These are phyloP conservation scores for Hanseniaspora jakobsenii DNA, from an alignment of 805 yeast genomes.

Conservation along the genomic window DNA sequence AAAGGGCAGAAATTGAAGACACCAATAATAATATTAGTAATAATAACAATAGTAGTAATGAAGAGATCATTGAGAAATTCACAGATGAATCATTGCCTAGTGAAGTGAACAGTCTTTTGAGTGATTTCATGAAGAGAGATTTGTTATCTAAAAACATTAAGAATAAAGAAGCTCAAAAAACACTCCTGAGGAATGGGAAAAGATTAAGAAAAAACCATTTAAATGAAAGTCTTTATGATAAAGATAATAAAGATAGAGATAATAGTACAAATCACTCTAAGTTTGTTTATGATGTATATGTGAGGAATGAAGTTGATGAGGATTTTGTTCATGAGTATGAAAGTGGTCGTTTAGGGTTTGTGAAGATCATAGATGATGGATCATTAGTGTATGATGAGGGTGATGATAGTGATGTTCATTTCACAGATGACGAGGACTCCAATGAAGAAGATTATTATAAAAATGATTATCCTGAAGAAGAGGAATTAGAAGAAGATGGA, in stretches of 20 bases:
- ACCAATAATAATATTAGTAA: no score
- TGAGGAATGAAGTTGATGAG: slow-evolving; percentile 51
- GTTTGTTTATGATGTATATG: slow-evolving; percentile 85
- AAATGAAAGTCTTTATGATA: slow-evolving; percentile 23
- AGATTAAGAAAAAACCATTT: slow-evolving; percentile 10
- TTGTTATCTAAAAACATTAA: neutral
- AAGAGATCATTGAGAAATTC: slow-evolving; percentile 18
- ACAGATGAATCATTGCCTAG: slow-evolving; percentile 45
- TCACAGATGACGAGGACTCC: slow-evolving; percentile 69
- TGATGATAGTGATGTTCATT: slow-evolving; percentile 32
- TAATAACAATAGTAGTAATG: no score
- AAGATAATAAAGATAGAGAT: slow-evolving; percentile 18
- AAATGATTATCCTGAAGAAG: slow-evolving; percentile 93
- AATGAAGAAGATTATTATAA: slow-evolving; percentile 85
- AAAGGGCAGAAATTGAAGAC: slow-evolving; percentile 5
- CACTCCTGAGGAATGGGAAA: slow-evolving; percentile 13
- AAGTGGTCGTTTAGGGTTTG: slow-evolving; percentile 29
- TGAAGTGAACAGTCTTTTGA: slow-evolving; percentile 46
- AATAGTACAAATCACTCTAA: slow-evolving; percentile 35
- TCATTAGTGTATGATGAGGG: slow-evolving; percentile 29
- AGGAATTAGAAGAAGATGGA: slow-evolving; percentile 38
- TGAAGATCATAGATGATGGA: slow-evolving; percentile 34
- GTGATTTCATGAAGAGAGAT: slow-evolving; percentile 40
- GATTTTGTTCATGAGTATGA: slow-evolving; percentile 32
- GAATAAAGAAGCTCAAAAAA: slow-evolving; percentile 12